Evolutionary conservation across 805 yeast species (phyloP).

Genomic region (Starmerella vitae): DNA sequence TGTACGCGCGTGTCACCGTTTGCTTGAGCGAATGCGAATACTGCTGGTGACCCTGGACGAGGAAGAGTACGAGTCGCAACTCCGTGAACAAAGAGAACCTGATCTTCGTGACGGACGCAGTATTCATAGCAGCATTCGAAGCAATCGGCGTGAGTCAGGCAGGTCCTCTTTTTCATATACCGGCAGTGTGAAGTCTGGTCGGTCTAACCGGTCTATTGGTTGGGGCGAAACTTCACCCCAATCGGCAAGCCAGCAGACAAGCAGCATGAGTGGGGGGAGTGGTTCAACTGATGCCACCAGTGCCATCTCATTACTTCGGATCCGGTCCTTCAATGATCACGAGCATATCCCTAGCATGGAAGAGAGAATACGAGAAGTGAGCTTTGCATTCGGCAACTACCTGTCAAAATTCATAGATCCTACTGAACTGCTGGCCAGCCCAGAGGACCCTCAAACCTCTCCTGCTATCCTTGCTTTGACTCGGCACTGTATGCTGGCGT

Average conservation of each 20-base stretch:
- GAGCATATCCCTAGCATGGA: slow-evolving; percentile 21
- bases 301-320: slow-evolving; percentile 1
- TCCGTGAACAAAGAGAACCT: background rate
- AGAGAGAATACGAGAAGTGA: slow-evolving; percentile 27
- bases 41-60: slow-evolving; percentile 25
- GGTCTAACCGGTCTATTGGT: background rate
- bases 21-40: slow-evolving; percentile 25
- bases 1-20: slow-evolving; percentile 24
- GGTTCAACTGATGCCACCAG: background rate
- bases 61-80: background rate
- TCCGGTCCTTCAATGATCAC: slow-evolving; percentile 16
- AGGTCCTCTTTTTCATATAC: too few species aligned
- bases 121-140: background rate
- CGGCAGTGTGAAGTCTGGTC: background rate
- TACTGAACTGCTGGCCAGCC: slow-evolving; percentile 22
- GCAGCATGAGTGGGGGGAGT: background rate
- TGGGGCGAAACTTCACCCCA: background rate
- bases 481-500: slow-evolving; percentile 30
- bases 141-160: background rate
- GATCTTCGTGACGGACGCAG: background rate
- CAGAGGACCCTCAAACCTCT: slow-evolving; percentile 19
- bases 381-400: slow-evolving; percentile 26
- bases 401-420: slow-evolving; percentile 26
- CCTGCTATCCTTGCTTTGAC: slow-evolving; percentile 27
- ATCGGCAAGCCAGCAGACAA: background rate